Base-by-base conservation (phyloP, 192 early-diverging fungal genomes). In the Gamsiella multidivaricata region DNA sequence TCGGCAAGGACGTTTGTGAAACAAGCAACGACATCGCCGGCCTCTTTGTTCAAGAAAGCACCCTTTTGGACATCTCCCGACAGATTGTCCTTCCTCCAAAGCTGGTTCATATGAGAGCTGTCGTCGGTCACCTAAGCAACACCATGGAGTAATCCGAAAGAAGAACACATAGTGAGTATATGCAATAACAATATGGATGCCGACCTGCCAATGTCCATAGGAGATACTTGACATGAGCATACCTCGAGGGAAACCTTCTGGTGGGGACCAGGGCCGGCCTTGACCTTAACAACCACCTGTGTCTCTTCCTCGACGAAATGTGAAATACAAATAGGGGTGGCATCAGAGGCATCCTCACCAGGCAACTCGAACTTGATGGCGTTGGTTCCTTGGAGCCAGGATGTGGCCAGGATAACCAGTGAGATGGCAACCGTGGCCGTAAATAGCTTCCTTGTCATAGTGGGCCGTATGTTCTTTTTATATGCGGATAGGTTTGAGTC, bases 301-400 rank as follows among this genome's bases (percentile, higher is more conserved):
- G 87, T 91, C 67, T 91, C 85, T 43, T 83, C 84, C 5, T 87
- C 70, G 8, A 95, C 89, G 82, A 86, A 93, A 61, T 94, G 91
- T n/a, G 89, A 90, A 56, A 97, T 69, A 61, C 96, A 97, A 55
- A 84, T 82, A 39, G 86, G 83, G 8, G 37, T 59, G 10, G 78
- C 73, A 20, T 58, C 69, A 5, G 60, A 64, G 10, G 86, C 80
- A 4, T 81, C 61, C 14, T 84, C 54, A 20, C 89, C 93, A 7
- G 65, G 41, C 41, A 97, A 72, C 51, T 96, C 93, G 72, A 97
- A 97, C 78, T 95, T 94, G 61, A 96, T 76, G 36, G 91, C 94
- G 14, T 54, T 54, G 47, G 70, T 54, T 4, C 33, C 36, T n/a
- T 71, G 64, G 12, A 65, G 29, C 57, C 62, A 67, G 23, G 55